A percentile compares a stretch with the other conserved stretches of the same genome.
These are phyloP conservation scores for Thinopyrum elongatum DNA, from an alignment of 176 grass and related monocot genomes.

Conservation along the genomic window DNA sequence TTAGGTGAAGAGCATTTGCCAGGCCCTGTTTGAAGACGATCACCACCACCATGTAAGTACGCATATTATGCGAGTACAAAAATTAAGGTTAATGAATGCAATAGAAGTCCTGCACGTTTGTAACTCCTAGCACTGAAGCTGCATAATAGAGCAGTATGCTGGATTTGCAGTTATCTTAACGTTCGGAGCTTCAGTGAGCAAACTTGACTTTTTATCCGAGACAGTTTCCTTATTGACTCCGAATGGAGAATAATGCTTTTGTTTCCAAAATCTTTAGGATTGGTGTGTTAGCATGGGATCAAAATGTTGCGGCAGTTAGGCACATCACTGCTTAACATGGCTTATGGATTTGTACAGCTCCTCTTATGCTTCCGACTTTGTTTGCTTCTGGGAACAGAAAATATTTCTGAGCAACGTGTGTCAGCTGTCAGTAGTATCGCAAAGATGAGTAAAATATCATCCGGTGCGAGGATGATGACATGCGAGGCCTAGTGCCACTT, in stretches of 20 bases:
- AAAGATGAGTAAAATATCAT: background rate
- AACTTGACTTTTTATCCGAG: background rate
- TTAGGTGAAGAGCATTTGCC: conserved; percentile 30
- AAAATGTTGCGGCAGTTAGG: background rate
- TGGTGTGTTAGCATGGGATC: background rate
- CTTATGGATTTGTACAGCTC: too few relatives aligned
- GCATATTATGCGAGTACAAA: background rate
- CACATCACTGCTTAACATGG: too few relatives aligned
- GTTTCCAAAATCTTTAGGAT: background rate
- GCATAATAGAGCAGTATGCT: background rate
- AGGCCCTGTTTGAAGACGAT: conserved; percentile 28
- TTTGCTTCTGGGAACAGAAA: background rate
- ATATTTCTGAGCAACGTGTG: background rate
- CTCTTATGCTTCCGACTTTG: background rate
- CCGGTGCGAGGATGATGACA: background rate
- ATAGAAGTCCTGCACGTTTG: too few relatives aligned
- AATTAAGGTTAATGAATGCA: background rate
- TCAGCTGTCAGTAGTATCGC: too few relatives aligned
- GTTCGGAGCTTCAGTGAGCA: too few relatives aligned
- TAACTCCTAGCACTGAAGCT: background rate
- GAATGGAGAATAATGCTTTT: background rate
- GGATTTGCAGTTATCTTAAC: background rate
- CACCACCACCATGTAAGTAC: background rate
- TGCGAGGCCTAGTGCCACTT: background rate
- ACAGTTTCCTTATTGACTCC: background rate